These are phyloP conservation scores for Solanum stenotomum DNA, from an alignment of 257 asterid species.

Conservation along the genomic window DNA sequence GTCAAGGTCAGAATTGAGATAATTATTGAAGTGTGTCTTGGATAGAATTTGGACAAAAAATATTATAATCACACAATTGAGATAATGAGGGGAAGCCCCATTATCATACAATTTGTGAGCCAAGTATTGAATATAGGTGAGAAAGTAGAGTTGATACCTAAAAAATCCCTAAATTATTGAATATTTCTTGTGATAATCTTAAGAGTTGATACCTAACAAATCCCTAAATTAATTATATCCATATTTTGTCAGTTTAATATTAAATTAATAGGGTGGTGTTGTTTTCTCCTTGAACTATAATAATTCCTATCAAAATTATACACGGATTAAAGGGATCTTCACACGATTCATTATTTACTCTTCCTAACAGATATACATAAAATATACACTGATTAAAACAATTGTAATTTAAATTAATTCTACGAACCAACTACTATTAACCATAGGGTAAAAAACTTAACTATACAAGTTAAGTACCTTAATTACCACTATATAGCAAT, in stretches of 20 bases:
- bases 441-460: not conserved
- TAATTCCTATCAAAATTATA: not conserved
- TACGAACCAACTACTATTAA: not conserved
- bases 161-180: not conserved
- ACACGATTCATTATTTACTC: not conserved
- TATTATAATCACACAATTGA: not conserved
- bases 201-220: no score
- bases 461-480: no score
- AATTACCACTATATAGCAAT: no score
- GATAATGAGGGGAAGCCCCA: not conserved
- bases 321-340: not conserved
- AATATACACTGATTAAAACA: not conserved
- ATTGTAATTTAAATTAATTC: not conserved
- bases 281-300: not conserved
- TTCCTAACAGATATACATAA: not conserved
- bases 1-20: not conserved
- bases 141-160: not conserved
- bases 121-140: not conserved
- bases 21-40: not conserved
- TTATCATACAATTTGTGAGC: not conserved
- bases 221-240: not conserved
- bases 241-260: not conserved
- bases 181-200: no score
- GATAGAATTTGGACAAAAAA: not conserved
- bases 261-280: not conserved